Evolutionary conservation across 2,329 filamentous ascomycete genomes (phyloP).

Genomic region (Huntiella abstrusa): DNA sequence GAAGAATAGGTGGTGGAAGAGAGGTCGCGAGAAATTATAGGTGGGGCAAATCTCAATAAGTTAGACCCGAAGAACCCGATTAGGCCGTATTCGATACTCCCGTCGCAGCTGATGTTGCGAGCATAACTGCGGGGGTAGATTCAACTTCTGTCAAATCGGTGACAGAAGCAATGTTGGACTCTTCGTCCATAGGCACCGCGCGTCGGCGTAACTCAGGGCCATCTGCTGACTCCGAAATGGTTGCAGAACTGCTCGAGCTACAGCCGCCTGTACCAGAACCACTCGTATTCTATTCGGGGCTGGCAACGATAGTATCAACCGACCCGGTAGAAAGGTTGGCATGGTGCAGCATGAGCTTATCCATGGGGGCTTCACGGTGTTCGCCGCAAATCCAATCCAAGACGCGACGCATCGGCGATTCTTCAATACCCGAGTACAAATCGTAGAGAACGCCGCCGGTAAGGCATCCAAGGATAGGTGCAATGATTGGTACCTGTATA

Average conservation of each 20-base stretch:
- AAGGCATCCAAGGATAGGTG: slow-evolving; percentile 44
- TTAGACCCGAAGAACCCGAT: too few relatives aligned
- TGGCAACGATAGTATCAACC: slow-evolving; percentile 9
- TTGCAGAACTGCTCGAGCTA: too few relatives aligned
- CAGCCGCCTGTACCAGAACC: background rate
- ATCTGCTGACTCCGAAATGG: too few relatives aligned
- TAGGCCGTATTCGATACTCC: too few relatives aligned
- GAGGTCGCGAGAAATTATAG: too few relatives aligned
- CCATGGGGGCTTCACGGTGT: slow-evolving; percentile 1
- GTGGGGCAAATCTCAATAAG: too few relatives aligned
- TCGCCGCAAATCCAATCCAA: slow-evolving; percentile 10
- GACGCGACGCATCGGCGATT: slow-evolving; percentile 49
- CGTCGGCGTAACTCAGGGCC: too few relatives aligned
- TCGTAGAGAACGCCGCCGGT: slow-evolving; percentile 52
- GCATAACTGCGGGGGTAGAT: too few relatives aligned
- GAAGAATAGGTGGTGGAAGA: background rate
- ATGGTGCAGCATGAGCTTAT: slow-evolving; percentile 5
- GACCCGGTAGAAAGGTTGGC: slow-evolving; percentile 6
- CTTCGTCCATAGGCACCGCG: too few relatives aligned
- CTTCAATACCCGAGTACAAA: slow-evolving; percentile 46
- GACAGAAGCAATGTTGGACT: too few relatives aligned
- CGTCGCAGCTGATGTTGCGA: too few relatives aligned
- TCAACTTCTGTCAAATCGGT: background rate
- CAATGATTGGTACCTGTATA: slow-evolving; percentile 41
- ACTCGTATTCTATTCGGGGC: background rate